These are phyloP conservation scores for Sungouiella thailandica DNA, from an alignment of 805 yeast species.

Conservation along the genomic window DNA sequence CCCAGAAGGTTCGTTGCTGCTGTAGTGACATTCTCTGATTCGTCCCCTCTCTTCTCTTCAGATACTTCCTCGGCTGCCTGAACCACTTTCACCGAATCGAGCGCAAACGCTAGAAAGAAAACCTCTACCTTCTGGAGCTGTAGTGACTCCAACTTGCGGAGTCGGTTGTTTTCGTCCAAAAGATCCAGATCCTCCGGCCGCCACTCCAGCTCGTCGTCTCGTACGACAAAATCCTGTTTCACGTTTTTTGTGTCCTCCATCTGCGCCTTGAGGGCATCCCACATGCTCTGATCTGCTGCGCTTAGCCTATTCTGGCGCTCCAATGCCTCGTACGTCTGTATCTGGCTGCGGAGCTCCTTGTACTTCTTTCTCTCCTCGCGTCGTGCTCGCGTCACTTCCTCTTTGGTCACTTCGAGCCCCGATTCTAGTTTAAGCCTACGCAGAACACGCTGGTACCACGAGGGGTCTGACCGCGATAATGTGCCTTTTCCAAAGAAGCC, in stretches of 20 bases:
- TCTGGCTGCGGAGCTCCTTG: conserved; percentile 57
- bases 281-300: conserved; percentile 20
- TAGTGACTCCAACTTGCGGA: conserved; percentile 49
- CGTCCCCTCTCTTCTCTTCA: background rate
- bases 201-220: background rate
- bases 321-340: conserved; percentile 48
- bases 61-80: background rate
- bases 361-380: conserved; percentile 68
- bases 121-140: conserved; percentile 77
- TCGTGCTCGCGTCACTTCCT: conserved; percentile 72
- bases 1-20: too few relatives aligned
- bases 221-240: background rate
- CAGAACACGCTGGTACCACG: conserved; percentile 71
- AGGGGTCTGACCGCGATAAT: conserved; percentile 85
- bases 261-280: conserved; percentile 11
- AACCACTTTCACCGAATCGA: conserved; percentile 42
- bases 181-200: conserved; percentile 13
- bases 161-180: conserved; percentile 15
- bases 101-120: conserved; percentile 58
- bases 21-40: background rate
- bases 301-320: conserved; percentile 25
- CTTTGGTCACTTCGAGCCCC: conserved; percentile 43
- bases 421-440: conserved; percentile 47
- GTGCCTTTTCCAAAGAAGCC: conserved; percentile 96
- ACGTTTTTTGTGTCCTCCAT: conserved; percentile 8